Percentiles rank a stretch among this genome's conserved stretches.
These are phyloP conservation scores for Cladobotryum protrusum DNA, from an alignment of 2,329 filamentous ascomycete genomes.

Conservation along the genomic window DNA sequence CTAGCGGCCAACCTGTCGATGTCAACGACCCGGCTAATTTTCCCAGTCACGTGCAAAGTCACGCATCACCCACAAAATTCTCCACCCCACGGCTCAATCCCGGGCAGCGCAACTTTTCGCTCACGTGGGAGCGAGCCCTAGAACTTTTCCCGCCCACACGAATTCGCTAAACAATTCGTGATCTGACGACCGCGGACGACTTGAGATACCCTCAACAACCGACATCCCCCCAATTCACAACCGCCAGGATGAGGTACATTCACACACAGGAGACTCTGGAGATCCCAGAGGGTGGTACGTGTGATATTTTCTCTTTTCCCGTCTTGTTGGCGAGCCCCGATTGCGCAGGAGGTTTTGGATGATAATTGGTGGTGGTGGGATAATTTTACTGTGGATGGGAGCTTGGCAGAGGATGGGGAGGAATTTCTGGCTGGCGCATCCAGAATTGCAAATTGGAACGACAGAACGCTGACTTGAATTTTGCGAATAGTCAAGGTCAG, in stretches of 20 bases:
- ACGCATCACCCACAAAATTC: background rate
- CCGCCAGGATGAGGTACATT: slow-evolving; percentile 98
- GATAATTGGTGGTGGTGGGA: background rate
- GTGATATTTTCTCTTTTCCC: slow-evolving; percentile 16
- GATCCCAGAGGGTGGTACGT: slow-evolving; percentile 95
- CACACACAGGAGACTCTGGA: slow-evolving; percentile 93
- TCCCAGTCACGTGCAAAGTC: slow-evolving; percentile 11
- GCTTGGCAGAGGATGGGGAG: background rate
- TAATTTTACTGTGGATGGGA: background rate
- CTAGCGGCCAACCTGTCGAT: no score
- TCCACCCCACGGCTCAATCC: slow-evolving; percentile 19
- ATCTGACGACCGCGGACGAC: slow-evolving; percentile 24
- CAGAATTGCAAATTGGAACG: background rate
- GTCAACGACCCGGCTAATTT: no score
- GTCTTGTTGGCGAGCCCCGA: background rate
- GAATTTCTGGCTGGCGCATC: background rate
- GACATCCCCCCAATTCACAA: slow-evolving; percentile 40
- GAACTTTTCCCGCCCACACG: slow-evolving; percentile 41
- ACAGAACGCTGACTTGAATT: slow-evolving; percentile 22
- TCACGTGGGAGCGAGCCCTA: slow-evolving; percentile 38
- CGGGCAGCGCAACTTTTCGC: slow-evolving; percentile 20
- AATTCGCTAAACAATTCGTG: slow-evolving; percentile 34
- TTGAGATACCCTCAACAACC: slow-evolving; percentile 35
- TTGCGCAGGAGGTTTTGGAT: background rate
- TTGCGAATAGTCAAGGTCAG: slow-evolving; percentile 75